Conservation (phyloP, 495 filamentous ascomycete species). For the Neurospora sp. region DNA sequence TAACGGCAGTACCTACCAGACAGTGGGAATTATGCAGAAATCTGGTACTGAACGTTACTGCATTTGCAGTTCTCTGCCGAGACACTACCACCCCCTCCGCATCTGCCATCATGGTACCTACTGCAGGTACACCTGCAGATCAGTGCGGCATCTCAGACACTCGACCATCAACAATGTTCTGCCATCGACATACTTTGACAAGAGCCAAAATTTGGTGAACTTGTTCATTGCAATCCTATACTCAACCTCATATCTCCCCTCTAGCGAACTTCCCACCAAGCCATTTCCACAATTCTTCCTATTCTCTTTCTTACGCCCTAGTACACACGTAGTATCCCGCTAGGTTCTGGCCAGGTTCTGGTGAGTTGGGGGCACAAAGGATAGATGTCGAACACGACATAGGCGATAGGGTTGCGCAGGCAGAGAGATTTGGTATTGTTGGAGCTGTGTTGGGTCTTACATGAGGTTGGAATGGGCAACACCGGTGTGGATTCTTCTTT, state of each 20-base stretch:
- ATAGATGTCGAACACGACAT: too few species aligned
- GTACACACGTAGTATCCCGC: conserved; percentile 22
- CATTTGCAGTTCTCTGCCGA: background rate
- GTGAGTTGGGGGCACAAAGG: too few species aligned
- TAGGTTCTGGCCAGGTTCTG: too few species aligned
- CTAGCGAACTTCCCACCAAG: background rate
- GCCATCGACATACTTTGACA: background rate
- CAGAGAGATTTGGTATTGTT: too few species aligned
- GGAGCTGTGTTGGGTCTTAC: too few species aligned
- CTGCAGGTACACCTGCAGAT: background rate
- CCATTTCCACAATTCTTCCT: background rate
- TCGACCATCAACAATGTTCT: background rate
- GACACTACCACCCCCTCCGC: background rate
- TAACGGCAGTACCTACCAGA: background rate
- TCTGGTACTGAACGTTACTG: background rate
- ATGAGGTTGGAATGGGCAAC: too few species aligned
- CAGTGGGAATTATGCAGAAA: background rate
- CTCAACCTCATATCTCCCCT: background rate
- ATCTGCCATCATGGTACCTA: background rate
- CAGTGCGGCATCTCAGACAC: background rate
- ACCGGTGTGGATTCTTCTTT: too few species aligned
- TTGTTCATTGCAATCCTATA: background rate
- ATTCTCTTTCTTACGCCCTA: background rate
- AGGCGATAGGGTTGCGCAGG: too few species aligned
- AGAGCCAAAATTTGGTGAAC: background rate